These are phyloP conservation scores for Zygosaccharomyces pseudobailii DNA, from an alignment of 1,139 yeast species.

Conservation along the genomic window DNA sequence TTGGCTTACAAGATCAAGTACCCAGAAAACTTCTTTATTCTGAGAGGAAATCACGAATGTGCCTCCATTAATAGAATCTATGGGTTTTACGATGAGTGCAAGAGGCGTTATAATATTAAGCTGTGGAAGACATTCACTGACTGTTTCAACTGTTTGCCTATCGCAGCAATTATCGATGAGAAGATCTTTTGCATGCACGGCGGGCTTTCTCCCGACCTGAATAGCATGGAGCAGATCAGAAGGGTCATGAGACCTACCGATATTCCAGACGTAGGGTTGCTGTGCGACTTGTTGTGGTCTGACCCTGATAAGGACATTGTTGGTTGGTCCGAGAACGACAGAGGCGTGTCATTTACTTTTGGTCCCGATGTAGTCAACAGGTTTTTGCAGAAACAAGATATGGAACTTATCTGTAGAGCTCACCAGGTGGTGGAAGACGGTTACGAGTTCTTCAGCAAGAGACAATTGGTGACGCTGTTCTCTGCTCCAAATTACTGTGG, in stretches of 20 bases:
- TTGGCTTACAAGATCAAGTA: constrained; percentile 95
- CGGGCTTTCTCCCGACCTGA: constrained; percentile 93
- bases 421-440: constrained; percentile 99
- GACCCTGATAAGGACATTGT: constrained; percentile 97
- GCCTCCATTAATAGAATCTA: constrained; percentile 95
- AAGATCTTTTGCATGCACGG: constrained; percentile 99
- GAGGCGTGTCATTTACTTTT: constrained; percentile 96
- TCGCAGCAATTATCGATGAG: constrained; percentile 96
- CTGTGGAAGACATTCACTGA: constrained; percentile 98
- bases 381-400: constrained; percentile 90
- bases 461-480: constrained; percentile 91
- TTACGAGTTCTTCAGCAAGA: constrained; percentile 90
- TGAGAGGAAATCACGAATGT: constrained; percentile 96
- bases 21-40: constrained; percentile 92
- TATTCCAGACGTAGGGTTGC: constrained; percentile 92
- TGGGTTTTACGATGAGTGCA: constrained; percentile 96
- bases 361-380: constrained; percentile 96
- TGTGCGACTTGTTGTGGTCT: constrained; percentile 95
- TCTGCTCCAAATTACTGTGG: constrained; percentile 98
- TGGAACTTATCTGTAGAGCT: constrained; percentile 96
- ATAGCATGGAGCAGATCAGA: constrained; percentile 96
- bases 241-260: constrained; percentile 98
- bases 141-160: constrained; percentile 96
- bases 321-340: constrained; percentile 97
- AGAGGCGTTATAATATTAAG: constrained; percentile 94